Conservation (phyloP, 169 alveolate genomes). For the Condylostoma magnum region DNA sequence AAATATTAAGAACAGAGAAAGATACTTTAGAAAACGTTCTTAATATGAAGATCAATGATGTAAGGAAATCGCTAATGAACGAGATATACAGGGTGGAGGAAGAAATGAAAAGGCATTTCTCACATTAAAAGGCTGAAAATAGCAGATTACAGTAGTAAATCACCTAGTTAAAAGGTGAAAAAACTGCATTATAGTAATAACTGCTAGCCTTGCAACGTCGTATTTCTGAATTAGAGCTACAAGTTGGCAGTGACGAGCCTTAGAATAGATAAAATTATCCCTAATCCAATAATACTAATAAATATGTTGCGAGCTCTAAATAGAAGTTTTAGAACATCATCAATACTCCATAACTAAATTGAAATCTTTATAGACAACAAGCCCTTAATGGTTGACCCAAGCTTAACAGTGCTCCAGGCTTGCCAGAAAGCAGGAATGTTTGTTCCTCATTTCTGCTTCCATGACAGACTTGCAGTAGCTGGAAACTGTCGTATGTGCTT, state of each 20-base stretch:
- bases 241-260: constrained; percentile 74
- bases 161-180: constrained; percentile 87
- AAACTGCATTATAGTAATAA: constrained; percentile 82
- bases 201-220: constrained; percentile 81
- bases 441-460: constrained; percentile 77
- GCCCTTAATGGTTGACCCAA: constrained; percentile 61
- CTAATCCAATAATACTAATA: too few species aligned
- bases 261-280: too few species aligned
- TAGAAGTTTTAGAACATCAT: not conserved
- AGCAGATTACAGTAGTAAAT: constrained; percentile 82
- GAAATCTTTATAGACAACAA: constrained; percentile 69
- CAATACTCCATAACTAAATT: constrained; percentile 29
- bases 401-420: constrained; percentile 72
- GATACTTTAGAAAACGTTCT: constrained; percentile 78
- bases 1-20: constrained; percentile 74
- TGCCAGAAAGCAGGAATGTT: constrained; percentile 72
- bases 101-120: constrained; percentile 85
- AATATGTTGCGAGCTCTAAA: too few species aligned
- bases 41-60: constrained; percentile 81
- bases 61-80: constrained; percentile 74
- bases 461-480: constrained; percentile 75
- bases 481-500: constrained; percentile 85
- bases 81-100: constrained; percentile 83
- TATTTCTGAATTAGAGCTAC: constrained; percentile 83
- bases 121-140: constrained; percentile 83